Evolutionary conservation across 2,329 filamentous ascomycete species (phyloP), one percentile per base, ranked within the genome.

Genomic region (Aspergillus puulaauensis): DNA sequence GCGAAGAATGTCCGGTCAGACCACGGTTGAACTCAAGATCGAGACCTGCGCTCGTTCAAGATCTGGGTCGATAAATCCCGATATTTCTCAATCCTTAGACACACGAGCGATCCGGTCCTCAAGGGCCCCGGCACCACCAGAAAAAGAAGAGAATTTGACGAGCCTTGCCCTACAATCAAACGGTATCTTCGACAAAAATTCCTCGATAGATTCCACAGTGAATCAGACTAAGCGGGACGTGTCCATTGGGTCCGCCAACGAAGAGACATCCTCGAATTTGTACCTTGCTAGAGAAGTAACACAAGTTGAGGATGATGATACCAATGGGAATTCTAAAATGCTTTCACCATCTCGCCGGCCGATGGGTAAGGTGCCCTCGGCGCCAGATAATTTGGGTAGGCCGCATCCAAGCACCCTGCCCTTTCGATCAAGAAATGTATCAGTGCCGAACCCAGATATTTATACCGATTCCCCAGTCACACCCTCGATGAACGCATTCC

Each of bases 11-110:
- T 96, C 93, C 3, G 90, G 89, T 7, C 88, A 91, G 66, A 91
- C 90, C 66, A 79, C 84, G 14, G 93, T 90, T 71, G 90, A 93
- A 68, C 79, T 98, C 51, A 96, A 92, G 76, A 97, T 98, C 56
- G 91, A 97, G 73, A 97, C 92, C 11, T 77, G 76, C 71, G 51
- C 73, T 62, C 70, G 66, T 64, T 70, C 68, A 52, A 60, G 64
- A 40, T 35, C 67, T 41, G 57, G 65, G 51, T 48, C 45, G 49
- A 63, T 64, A 52, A 52, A 61, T 39, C 66, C 69, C 33, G 66
- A 58, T 21, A 66, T 68, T 37, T 68, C 68, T 15, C 67, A 68
- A 45, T 66, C 65, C n/a, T 61, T 70, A 21, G 66, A 65, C 21
- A 60, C 60, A 14, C 56, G 59, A 43, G 62, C 58, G 6, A 65